These are phyloP conservation scores for Hemisphaericaspora lyxosophila DNA, from an alignment of 1,139 yeast species.

Conservation along the genomic window DNA sequence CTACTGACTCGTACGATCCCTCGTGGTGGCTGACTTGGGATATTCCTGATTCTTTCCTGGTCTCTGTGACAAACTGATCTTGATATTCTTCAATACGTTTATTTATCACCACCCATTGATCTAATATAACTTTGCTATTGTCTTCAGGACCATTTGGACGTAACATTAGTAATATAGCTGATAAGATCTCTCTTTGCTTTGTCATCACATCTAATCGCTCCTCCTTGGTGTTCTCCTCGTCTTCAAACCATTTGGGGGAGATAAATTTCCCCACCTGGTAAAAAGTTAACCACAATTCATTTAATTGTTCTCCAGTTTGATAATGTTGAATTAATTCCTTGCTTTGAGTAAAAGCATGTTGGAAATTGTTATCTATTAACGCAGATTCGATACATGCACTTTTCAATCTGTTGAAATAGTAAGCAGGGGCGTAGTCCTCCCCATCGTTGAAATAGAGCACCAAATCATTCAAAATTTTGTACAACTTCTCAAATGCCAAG, in stretches of 20 bases:
- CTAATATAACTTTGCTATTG: conserved; percentile 32
- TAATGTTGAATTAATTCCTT: conserved; percentile 29
- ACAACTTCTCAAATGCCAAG: conserved; percentile 44
- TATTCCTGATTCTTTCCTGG: conserved; percentile 17
- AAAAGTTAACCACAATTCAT: conserved; percentile 54
- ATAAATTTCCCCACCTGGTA: conserved; percentile 61
- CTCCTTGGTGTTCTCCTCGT: conserved; percentile 16
- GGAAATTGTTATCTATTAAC: conserved; percentile 52
- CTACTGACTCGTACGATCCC: neutral
- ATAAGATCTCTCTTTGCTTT: conserved; percentile 50
- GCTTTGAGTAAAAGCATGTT: conserved; percentile 46
- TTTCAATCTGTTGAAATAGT: conserved; percentile 37
- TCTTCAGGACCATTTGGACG: conserved; percentile 22
- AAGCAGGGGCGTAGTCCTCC: conserved; percentile 10
- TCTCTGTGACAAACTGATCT: conserved; percentile 5
- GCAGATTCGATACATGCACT: conserved; percentile 61
- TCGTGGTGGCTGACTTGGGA: neutral
- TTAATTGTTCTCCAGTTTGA: conserved; percentile 19
- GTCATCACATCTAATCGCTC: conserved; percentile 23
- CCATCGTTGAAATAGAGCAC: conserved; percentile 18
- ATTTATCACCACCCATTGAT: conserved; percentile 40
- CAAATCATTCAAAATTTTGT: conserved; percentile 42
- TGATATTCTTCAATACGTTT: conserved; percentile 25
- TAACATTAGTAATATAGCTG: conserved; percentile 39
- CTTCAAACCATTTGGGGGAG: conserved; percentile 48